A percentile compares a stretch with the other conserved stretches of the same genome.
phyloP scores from a whole-genome alignment of 805 yeast species.

The Myxozyma geophila region DNA sequence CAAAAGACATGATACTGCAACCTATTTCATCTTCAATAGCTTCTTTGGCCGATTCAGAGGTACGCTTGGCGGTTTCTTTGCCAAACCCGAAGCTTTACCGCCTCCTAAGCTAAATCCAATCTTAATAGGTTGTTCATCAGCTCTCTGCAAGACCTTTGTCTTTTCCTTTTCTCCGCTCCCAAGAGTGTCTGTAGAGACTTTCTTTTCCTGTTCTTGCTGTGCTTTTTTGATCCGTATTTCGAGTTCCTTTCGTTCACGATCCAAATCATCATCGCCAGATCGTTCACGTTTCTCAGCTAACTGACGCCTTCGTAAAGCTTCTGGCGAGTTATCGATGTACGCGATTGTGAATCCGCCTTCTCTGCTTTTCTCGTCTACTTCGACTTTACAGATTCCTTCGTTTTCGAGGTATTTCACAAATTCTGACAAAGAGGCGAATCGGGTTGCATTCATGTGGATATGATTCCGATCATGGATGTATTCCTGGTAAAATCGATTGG shows the following conservation, averaged over 20 bases:
- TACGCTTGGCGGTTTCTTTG: slow-evolving; percentile 13
- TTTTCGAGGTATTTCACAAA: slow-evolving; percentile 67
- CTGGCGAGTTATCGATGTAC: slow-evolving; percentile 61
- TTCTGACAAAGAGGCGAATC: slow-evolving; percentile 70
- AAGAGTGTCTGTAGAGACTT: background rate
- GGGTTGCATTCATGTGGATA: slow-evolving; percentile 88
- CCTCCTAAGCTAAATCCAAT: slow-evolving; percentile 24
- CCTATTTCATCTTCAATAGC: slow-evolving; percentile 15
- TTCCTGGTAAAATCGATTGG: slow-evolving; percentile 88
- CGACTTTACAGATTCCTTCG: slow-evolving; percentile 60
- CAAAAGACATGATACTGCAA: background rate
- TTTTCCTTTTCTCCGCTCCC: background rate
- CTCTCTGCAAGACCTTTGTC: slow-evolving; percentile 25
- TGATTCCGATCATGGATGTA: slow-evolving; percentile 82
- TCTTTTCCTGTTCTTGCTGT: slow-evolving; percentile 30
- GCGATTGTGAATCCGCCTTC: slow-evolving; percentile 53
- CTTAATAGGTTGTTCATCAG: slow-evolving; percentile 25
- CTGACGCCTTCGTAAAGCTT: slow-evolving; percentile 51
- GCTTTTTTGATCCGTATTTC: slow-evolving; percentile 60
- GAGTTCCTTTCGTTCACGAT: slow-evolving; percentile 50
- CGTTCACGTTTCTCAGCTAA: slow-evolving; percentile 47
- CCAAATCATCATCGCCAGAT: slow-evolving; percentile 53
- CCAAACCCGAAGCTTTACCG: slow-evolving; percentile 13
- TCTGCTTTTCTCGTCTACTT: slow-evolving; percentile 36
- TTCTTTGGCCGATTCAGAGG: slow-evolving; percentile 20